Conservation (phyloP, 1,139 yeast genomes). For the Hemisphaericaspora lyxosophila region DNA sequence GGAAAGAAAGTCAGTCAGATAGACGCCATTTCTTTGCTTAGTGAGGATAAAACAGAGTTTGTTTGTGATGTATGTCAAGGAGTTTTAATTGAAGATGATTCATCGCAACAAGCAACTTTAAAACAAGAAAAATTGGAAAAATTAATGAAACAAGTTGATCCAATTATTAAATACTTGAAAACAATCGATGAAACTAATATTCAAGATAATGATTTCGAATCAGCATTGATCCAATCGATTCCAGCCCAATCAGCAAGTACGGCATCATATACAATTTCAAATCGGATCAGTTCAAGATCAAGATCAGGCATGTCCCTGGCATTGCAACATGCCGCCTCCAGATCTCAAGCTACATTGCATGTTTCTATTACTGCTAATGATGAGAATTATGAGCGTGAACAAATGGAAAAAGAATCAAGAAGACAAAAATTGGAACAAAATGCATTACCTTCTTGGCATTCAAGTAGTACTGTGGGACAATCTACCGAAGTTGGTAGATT, state of each 20-base stretch:
- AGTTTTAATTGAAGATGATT: slow-evolving; percentile 80
- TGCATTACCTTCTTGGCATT: slow-evolving; percentile 96
- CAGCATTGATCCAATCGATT: slow-evolving; percentile 71
- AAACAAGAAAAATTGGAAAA: slow-evolving; percentile 81
- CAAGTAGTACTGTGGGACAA: slow-evolving; percentile 80
- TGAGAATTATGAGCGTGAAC: slow-evolving; percentile 69
- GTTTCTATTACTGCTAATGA: slow-evolving; percentile 91
- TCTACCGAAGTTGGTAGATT: slow-evolving; percentile 44
- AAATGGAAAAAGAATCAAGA: slow-evolving; percentile 67
- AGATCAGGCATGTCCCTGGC: slow-evolving; percentile 32
- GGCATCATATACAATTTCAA: slow-evolving; percentile 58
- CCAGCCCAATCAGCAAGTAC: slow-evolving; percentile 77
- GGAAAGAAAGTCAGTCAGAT: slow-evolving; percentile 76
- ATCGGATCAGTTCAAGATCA: slow-evolving; percentile 30
- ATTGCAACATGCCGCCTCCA: slow-evolving; percentile 38
- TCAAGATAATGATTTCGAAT: slow-evolving; percentile 86
- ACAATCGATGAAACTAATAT: slow-evolving; percentile 82
- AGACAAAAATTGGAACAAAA: slow-evolving; percentile 80
- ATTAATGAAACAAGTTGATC: slow-evolving; percentile 87
- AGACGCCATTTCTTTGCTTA: slow-evolving; percentile 81
- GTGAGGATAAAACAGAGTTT: slow-evolving; percentile 78
- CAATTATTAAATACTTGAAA: slow-evolving; percentile 78
- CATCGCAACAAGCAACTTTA: slow-evolving; percentile 76
- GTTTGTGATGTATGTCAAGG: slow-evolving; percentile 83
- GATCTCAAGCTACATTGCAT: slow-evolving; percentile 73